Base-by-base conservation (phyloP, 345 rosid species). In the Nephelium lappaceum region DNA sequence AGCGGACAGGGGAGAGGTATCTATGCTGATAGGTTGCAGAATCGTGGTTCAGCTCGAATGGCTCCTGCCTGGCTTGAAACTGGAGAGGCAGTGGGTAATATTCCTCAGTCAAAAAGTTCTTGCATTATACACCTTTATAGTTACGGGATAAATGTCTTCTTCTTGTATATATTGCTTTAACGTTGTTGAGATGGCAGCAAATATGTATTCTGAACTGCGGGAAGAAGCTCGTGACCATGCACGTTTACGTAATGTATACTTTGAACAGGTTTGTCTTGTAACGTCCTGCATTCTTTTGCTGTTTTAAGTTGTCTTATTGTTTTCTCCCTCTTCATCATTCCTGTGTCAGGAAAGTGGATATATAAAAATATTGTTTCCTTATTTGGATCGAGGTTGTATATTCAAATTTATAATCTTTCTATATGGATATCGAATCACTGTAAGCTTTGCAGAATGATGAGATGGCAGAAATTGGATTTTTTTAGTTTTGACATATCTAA, bases 11-110 rank as follows among this genome's bases (percentile, higher is more conserved):
- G 90, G 69, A 93, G 95, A 85, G 87, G 89, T 62, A n/a, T 83
- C 62, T 89, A 89, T 80, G 79, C 89, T 60, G 95, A 93, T 71
- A 92, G 92, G 86, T 77, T 82, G 67, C 98, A 87, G 79, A 89
- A 60, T 81, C 93, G 88, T 60, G 85, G 89, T 75, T 88, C 94
- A 76, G 85, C 83, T 84, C 93, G 93, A 69, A 62, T 90, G 72
- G 78, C 99, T 84, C 98, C 98, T 81, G 86, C 88, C 47, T 97
- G 98, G 99, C 93, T 97, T 81, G 98, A 97, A 86, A 97, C 99
- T 42, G 98, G 99, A 79, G 99, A 97, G 76, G 91, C 97, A 71
- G 99, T 97, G 79, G 99, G 98, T 97, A 97, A 88, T 83, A 67
- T 86, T 83, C 84, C 78, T 77, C 80, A 76, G 78, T 74, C 60